Conservation (phyloP, 306 rosid genomes). For the Calophaca sinica region DNA sequence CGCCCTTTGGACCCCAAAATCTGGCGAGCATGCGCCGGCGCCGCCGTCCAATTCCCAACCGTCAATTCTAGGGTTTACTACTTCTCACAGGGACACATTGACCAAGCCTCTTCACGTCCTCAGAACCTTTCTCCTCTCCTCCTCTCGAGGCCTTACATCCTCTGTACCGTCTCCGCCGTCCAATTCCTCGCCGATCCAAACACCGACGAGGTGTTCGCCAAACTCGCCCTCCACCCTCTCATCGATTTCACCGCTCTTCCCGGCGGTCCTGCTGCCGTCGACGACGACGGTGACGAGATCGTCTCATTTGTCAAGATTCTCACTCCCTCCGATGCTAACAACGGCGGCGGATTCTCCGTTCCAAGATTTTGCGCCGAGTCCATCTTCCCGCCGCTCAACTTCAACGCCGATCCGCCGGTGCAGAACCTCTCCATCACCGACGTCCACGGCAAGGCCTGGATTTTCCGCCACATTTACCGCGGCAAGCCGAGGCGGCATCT, state of each 20-base stretch:
- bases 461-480: constrained; percentile 71
- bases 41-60: constrained; percentile 51
- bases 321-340: constrained; percentile 79
- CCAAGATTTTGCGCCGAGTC: constrained; percentile 77
- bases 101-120: constrained; percentile 56
- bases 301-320: constrained; percentile 65
- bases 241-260: not conserved
- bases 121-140: constrained; percentile 43
- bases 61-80: constrained; percentile 73
- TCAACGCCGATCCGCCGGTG: constrained; percentile 60
- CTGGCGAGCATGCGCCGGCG: constrained; percentile 74
- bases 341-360: constrained; percentile 82
- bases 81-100: constrained; percentile 77
- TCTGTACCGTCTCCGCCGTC: constrained; percentile 50
- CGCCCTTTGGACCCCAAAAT: constrained; percentile 50
- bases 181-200: constrained; percentile 56
- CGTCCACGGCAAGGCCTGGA: constrained; percentile 69
- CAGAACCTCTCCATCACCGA: constrained; percentile 66
- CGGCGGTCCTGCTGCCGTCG: not conserved
- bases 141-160: constrained; percentile 48
- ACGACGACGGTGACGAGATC: constrained; percentile 34
- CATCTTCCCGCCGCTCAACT: constrained; percentile 68
- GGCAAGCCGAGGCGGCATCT: constrained; percentile 78
- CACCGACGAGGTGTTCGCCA: constrained; percentile 70
- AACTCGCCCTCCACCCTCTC: constrained; percentile 58